phyloP scores from a whole-genome alignment of 1,284 basidiomycete species.

The Trichosporon sp. region DNA sequence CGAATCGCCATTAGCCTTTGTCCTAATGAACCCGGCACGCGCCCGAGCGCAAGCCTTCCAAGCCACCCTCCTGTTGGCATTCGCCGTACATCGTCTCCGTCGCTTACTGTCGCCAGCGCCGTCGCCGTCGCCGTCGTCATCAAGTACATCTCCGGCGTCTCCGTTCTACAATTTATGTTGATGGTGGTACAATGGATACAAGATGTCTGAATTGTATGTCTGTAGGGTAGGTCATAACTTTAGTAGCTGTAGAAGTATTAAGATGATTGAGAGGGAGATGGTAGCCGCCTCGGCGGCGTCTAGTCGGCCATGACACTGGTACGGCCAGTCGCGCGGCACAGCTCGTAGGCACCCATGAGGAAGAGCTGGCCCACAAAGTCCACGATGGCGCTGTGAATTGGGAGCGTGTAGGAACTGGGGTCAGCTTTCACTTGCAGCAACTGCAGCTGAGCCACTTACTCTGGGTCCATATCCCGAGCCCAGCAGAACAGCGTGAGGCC shows the following conservation, averaged over 20 bases:
- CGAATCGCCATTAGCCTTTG: neutral
- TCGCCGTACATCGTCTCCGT: neutral
- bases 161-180: neutral
- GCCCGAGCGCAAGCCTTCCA: neutral
- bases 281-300: neutral
- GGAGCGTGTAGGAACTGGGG: constrained; percentile 72
- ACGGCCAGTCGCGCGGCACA: constrained; percentile 36
- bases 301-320: constrained; percentile 11
- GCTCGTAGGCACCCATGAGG: constrained; percentile 55
- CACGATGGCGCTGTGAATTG: constrained; percentile 82
- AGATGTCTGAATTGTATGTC: neutral
- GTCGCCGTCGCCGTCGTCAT: neutral
- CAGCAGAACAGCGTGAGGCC: constrained; percentile 73
- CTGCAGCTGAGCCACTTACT: constrained; percentile 49
- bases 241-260: neutral
- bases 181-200: neutral
- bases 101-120: neutral
- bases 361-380: constrained; percentile 87
- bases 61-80: neutral
- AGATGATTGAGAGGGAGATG: neutral
- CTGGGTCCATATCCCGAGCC: constrained; percentile 78
- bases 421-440: neutral
- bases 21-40: neutral
- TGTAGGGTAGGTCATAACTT: neutral
- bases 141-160: neutral